Evolutionary conservation across 495 filamentous ascomycete species (phyloP).

Genomic region (Friedmanniomyces simplex): DNA sequence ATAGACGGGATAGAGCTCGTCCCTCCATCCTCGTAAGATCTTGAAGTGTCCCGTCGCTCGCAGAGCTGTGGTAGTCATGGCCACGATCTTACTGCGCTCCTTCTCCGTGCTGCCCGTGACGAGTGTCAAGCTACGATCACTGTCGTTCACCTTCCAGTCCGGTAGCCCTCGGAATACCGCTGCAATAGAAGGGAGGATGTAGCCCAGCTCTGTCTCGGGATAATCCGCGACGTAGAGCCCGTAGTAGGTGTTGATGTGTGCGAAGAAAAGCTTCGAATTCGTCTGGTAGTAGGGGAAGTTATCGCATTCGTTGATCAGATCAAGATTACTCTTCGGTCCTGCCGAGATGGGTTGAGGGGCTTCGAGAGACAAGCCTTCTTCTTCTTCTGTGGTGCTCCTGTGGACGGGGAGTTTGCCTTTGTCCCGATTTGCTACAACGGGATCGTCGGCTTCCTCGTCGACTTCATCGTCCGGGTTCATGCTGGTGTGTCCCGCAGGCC

Average conservation of each 20-base stretch:
- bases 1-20: constrained; percentile 81
- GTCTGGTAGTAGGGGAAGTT: constrained; percentile 32
- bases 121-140: constrained; percentile 28
- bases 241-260: constrained; percentile 31
- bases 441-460: not conserved
- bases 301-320: constrained; percentile 34
- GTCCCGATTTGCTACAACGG: not conserved
- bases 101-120: constrained; percentile 20
- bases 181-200: constrained; percentile 39
- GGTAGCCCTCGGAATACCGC: constrained; percentile 28
- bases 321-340: constrained; percentile 26
- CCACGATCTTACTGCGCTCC: constrained; percentile 49
- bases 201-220: constrained; percentile 35
- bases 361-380: not conserved
- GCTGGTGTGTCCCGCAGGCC: constrained; percentile 4
- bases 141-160: constrained; percentile 30
- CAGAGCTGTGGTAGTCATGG: constrained; percentile 50
- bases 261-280: constrained; percentile 26
- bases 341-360: constrained; percentile 9
- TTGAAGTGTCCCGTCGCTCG: constrained; percentile 54
- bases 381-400: not conserved
- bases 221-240: constrained; percentile 24
- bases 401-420: not conserved
- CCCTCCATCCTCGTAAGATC: constrained; percentile 71
- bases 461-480: constrained; percentile 14